Evolutionary conservation across 2,329 filamentous ascomycete species (phyloP).

Genomic region (Dryadomyces quercus-mongolicae): DNA sequence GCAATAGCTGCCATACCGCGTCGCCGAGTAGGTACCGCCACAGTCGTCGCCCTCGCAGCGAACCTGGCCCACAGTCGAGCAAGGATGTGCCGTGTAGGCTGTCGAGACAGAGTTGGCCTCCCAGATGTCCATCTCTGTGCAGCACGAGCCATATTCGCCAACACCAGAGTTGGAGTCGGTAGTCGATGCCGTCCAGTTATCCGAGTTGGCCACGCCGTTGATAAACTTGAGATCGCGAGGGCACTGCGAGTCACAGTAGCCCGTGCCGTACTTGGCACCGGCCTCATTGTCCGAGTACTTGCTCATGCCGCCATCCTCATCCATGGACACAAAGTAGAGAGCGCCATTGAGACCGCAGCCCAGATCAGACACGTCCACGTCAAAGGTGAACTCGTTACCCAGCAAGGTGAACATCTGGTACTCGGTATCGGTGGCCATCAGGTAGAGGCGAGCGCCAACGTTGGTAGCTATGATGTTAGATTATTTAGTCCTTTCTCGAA

Average conservation of each 20-base stretch:
- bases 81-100: slow-evolving; percentile 48
- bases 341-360: slow-evolving; percentile 55
- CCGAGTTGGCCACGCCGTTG: slow-evolving; percentile 26
- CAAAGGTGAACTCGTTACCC: slow-evolving; percentile 52
- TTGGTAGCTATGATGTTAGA: slow-evolving; percentile 19
- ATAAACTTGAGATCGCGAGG: slow-evolving; percentile 35
- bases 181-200: slow-evolving; percentile 31
- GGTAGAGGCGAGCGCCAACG: slow-evolving; percentile 22
- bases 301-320: slow-evolving; percentile 32
- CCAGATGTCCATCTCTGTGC: slow-evolving; percentile 48
- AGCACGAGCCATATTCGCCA: slow-evolving; percentile 38
- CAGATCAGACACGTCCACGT: slow-evolving; percentile 50
- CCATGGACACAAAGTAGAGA: slow-evolving; percentile 39
- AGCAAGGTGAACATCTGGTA: slow-evolving; percentile 40
- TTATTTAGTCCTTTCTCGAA: background rate
- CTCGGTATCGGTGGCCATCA: slow-evolving; percentile 19
- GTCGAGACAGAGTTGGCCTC: slow-evolving; percentile 49
- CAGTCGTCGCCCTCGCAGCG: slow-evolving; percentile 29
- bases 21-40: slow-evolving; percentile 32
- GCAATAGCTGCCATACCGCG: slow-evolving; percentile 34
- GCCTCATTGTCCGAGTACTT: slow-evolving; percentile 29
- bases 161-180: slow-evolving; percentile 39
- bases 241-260: slow-evolving; percentile 36
- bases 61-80: slow-evolving; percentile 28
- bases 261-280: slow-evolving; percentile 41